Base-by-base conservation (phyloP, 1,284 basidiomycete species). In the Melampsora americana region DNA sequence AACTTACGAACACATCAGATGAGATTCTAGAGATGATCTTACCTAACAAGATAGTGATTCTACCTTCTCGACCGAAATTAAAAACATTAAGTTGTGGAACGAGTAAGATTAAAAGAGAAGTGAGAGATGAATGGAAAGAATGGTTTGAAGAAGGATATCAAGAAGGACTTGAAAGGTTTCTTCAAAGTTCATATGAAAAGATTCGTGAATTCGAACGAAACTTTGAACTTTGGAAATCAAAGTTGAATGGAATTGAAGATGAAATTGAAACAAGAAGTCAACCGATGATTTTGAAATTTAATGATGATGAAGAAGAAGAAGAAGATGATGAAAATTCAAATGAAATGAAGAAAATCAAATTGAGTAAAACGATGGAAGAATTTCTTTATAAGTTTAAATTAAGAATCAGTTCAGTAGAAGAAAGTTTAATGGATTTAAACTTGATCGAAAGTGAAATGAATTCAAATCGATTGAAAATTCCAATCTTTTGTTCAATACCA, bases 1-100 rank as follows among this genome's bases (percentile, higher is more conserved):
- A n/a, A 30, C 42, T 53, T n/a, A 48, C 53, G 2, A 18, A 61
- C 9, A 26, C 16, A 23, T 39, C 12, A 9, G 18, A 26, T 18
- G 7, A 16, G n/a, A 23, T 76, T 9, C 23, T 2, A 3, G 30
- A 16, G 0, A 50, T 53, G 26, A n/a, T 53, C 2, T 30, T 76
- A 4, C 73, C 73, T 14, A 60, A 20, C 1, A 68, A 76, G 68
- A 35, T 76, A 11, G 59, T 48, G 9, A 46, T 76, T 5, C 5
- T 76, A 1, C 73, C 73, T 14, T 60, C 26, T 5, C 32, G 23
- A 16, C 66, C 66, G 6, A 30, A 35, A 3, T 32, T 76, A 0
- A 28, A 46, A 44, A 68, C 48, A 32, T 39, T 76, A 2, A 60
- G 66, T 35, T 62, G 56, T 53, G 73, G 73, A 1, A 76, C 73